These are phyloP conservation scores for Boletellus ananas DNA, from an alignment of 768 basidiomycete genomes.

Conservation along the genomic window DNA sequence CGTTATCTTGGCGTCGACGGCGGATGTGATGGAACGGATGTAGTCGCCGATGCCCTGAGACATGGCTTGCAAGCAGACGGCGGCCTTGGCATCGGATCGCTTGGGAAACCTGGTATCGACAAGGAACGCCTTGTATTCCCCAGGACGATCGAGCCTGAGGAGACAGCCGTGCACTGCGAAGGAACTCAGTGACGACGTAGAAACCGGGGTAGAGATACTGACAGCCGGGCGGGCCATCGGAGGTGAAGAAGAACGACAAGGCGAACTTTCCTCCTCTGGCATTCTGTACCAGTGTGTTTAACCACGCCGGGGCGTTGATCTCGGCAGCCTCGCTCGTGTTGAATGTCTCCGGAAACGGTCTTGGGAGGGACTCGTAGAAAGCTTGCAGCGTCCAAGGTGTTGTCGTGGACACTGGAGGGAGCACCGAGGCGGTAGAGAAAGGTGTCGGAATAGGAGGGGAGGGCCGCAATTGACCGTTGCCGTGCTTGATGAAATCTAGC, in stretches of 20 bases:
- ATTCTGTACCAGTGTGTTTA: conserved; percentile 49
- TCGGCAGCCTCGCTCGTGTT: conserved; percentile 43
- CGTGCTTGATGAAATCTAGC: conserved; percentile 54
- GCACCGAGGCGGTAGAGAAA: conserved; percentile 4
- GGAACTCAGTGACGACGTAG: conserved; percentile 2
- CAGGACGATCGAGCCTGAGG: conserved; percentile 52
- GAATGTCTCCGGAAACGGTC: conserved; percentile 56
- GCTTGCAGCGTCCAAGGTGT: conserved; percentile 44
- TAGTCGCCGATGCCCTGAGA: conserved; percentile 57
- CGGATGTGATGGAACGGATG: conserved; percentile 43
- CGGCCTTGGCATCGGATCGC: conserved; percentile 64
- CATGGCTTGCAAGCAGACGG: conserved; percentile 63
- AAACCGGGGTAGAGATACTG: conserved; percentile 23
- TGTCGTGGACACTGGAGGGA: conserved; percentile 3
- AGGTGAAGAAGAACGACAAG: conserved; percentile 42
- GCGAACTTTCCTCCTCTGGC: conserved; percentile 48
- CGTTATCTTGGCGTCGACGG: conserved; percentile 45
- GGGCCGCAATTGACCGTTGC: conserved; percentile 47
- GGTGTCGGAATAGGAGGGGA: conserved; percentile 17
- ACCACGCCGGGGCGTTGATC: conserved; percentile 52
- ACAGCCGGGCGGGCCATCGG: conserved; percentile 43
- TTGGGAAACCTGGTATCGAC: conserved; percentile 62
- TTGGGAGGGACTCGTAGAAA: conserved; percentile 64
- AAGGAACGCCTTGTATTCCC: conserved; percentile 52
- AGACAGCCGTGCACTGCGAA: conserved; percentile 57